Evolutionary conservation across 257 asterid species (phyloP), one percentile per base, ranked within the genome.

Genomic region (Marsdenia floribunda): DNA sequence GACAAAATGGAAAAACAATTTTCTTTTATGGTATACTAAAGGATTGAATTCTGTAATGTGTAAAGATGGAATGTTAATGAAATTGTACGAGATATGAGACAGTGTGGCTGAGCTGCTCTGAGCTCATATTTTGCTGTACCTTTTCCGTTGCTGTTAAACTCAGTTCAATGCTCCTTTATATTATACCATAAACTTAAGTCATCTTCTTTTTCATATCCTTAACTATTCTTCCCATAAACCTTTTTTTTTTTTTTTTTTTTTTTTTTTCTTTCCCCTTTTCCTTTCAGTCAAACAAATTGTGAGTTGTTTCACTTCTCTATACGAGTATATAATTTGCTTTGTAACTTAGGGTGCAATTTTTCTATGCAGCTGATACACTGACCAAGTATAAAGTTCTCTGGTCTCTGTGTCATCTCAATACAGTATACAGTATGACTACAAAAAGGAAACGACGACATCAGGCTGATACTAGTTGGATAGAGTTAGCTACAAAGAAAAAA

Each of bases 401-500:
- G n/a, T 67, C 26, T 35, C 16, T 75, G 66, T 65, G 11, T 26
- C 66, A 50, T 26, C 49, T 2, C 6, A 68, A 47, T 5, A 26
- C 42, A 69, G 73, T 15, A 47, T 5, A 26, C 42, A 69, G 73
- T 15, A 57, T 37, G 75, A 5, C 75, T n/a, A 55, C 46, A 26
- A 42, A 38, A 58, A 29, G 16, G 40, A 57, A 73, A 53, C 3
- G 26, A 52, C 11, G 22, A 46, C n/a, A 13, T 24, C 13, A 13
- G 49, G 33, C 19, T 21, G 10, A 54, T 40, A 68, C 6, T 24
- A 18, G 61, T 15, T 76, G 80, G 83, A 40, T 76, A 35, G 72
- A 76, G 21, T 46, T 60, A 59, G 77, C 70, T 75, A 58, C 55
- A 24, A 68, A 72, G 16, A 79, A 53, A 44, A 35, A 16, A 29